Base-by-base conservation (phyloP, 2,329 filamentous ascomycete genomes). In the Aspergillus sp. region DNA sequence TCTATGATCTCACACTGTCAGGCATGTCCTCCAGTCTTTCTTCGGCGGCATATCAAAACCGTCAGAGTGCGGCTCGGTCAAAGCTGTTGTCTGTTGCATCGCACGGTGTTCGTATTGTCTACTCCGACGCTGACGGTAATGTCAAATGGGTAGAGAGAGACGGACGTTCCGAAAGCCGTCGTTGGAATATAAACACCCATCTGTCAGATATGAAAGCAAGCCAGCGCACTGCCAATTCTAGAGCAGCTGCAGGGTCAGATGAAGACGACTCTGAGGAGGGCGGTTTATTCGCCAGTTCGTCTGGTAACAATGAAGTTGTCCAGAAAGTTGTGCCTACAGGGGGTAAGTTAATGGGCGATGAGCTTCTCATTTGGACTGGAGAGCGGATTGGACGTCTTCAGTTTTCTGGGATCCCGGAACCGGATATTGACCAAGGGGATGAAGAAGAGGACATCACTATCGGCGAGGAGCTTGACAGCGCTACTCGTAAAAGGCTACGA, bases 81-180 rank as follows among this genome's bases (percentile, higher is more conserved):
- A 93, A 93, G 60, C 74, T 97, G 1, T 75, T 97, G 10, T 88
- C 86, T 0, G 86, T 93, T 0, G 81, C 83, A 4, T 83, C 84
- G 13, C 91, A 97, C 55, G 91, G 91, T 4, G 86, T 85, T 6
- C 79, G 86, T 4, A 78, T 96, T 27, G 88, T 89, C 15, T 87
- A 87, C 55, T 88, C 88, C 2, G 91, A 97, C 60, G 86, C 86
- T 1, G 82, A 88, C 20, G 91, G 91, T 0, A 82, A 85, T 44
- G 67, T 97, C 53, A 91, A 89, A 64, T 97, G 91, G 90, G 82
- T 94, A 41, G 91, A 97, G 67, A 78, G 90, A 32, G 89, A 96
- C 60, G 90, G 87, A 0, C 72, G 69, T 33, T 73, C 74, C 7
- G 69, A 75, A 22, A 74, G 83, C 4, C 71, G 80, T 12, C 70